Evolutionary conservation across 2,329 filamentous ascomycete species (phyloP), one percentile per base, ranked within the genome.

Genomic region (Pseudomassariella vexata): DNA sequence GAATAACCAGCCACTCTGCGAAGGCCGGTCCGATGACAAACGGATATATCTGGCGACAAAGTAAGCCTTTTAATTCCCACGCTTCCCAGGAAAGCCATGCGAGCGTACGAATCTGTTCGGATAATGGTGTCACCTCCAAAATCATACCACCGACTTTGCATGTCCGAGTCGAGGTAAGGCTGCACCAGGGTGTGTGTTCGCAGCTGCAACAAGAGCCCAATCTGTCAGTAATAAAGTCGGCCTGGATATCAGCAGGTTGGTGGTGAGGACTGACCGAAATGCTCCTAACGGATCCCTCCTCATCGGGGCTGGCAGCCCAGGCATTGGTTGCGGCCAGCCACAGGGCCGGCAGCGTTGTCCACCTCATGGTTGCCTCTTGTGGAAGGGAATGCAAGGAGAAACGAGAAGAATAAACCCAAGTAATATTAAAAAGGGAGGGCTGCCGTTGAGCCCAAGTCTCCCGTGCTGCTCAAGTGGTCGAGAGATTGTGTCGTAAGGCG

Each of bases 71-170:
- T 34, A 47, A 41, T 31, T 20, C 19, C 21, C 21, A 16, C 21
- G 22, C n/a, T n/a, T n/a, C 21, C n/a, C 21, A 23, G 21, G 21
- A 9, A 9, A 20, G 27, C 11, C 7, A 32, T 30, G 18, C 39
- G 34, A 41, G 62, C 72, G 43, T 76, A 82, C 77, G 73, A 73
- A 56, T 82, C 77, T 44, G 77, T 79, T 48, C 77, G 69, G 50
- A 95, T 75, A 50, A 98, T 82, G 24, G 90, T 87, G 65, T 95
- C 88, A 55, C 90, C 92, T 56, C 92, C 92, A 74, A 94, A 98
- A 66, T 98, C 92, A 65, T 90, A 98, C 90, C 92, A 98, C 57
- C 92, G 82, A 66, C 86, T 95, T 66, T 94, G 85, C 82, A 96
- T 89, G 61, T 96, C 92, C 39, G 88, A 92, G 65, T 98, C 92